Evolutionary conservation across 202 grass and related monocot species (phyloP), one percentile per base, ranked within the genome.

Genomic region (Elaeis oleifera): DNA sequence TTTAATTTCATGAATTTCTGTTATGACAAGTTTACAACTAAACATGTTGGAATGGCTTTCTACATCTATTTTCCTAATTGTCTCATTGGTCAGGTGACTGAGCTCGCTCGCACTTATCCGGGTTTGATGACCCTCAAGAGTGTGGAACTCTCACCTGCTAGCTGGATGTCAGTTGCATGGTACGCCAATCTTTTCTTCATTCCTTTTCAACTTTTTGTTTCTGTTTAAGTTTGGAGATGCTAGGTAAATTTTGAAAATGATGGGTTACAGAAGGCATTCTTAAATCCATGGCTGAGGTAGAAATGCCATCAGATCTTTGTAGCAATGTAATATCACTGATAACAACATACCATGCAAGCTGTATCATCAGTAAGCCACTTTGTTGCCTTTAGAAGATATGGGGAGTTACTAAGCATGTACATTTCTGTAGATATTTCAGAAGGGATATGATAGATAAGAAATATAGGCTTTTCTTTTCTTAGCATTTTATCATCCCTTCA

Each of bases 101-200:
- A 81, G 51, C 71, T 87, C 50, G 75, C 80, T 29, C 54, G 56
- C 31, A 64, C 67, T 71, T 53, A 81, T 72, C 83, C 80, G 1
- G 78, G 67, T 50, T 57, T 91, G 67, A 61, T 50, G 60, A 77
- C 80, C 0, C 74, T 94, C 1, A 88, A 51, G 23, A 94, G 84
- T 63, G 75, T 75, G 0, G 76, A 94, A 58, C 64, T 94, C 56
- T 94, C 89, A 16, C 89, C 89, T 56, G 85, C 76, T 6, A 94
- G 81, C 57, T 94, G 89, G 89, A 79, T 94, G 54, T 85, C 81
- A 4, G 78, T 94, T 49, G 89, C 89, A n/a, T 94, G 89, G 89
- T 87, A 87, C 6, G 23, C 21, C 23, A 16, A 27, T 21, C 21
- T 52, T 50, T 65, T 9, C 51, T 51, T 28, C 23, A 18, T n/a